A percentile compares a stretch with the other conserved stretches of the same genome.
Evolutionary conservation across 23 red algal genomes (phyloP).

Genomic region (Gracilaria vermiculophylla): DNA sequence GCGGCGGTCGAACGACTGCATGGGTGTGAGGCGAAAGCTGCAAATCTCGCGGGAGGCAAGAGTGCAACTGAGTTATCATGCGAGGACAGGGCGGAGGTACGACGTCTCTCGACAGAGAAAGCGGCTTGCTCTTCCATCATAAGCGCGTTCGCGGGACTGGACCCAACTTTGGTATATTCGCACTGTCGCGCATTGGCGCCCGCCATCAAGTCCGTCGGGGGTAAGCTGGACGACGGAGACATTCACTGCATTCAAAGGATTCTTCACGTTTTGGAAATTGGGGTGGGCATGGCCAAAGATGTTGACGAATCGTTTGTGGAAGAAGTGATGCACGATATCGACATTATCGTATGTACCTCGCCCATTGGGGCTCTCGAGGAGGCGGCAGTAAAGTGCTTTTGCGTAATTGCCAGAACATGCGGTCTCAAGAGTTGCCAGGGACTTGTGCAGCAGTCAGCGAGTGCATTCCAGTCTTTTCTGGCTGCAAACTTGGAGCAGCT

Average conservation of each 20-base stretch:
- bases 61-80: not conserved
- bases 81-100: not conserved
- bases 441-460: constrained; percentile 27
- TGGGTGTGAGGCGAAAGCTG: constrained; percentile 44
- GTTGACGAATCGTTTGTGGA: constrained; percentile 21
- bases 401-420: constrained; percentile 34
- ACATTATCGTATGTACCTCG: constrained; percentile 54
- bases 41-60: not conserved
- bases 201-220: constrained; percentile 25
- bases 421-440: not conserved
- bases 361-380: constrained; percentile 38
- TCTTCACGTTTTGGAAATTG: constrained; percentile 51
- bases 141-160: constrained; percentile 26
- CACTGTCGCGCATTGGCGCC: constrained; percentile 49
- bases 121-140: constrained; percentile 52
- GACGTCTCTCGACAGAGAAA: constrained; percentile 2
- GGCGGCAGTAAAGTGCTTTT: constrained; percentile 61
- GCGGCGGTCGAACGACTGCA: constrained; percentile 42
- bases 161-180: constrained; percentile 8
- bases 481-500: constrained; percentile 2
- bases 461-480: constrained; percentile 30
- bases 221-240: not conserved
- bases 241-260: constrained; percentile 20
- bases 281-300: not conserved
- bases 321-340: constrained; percentile 59